Evolutionary conservation across 1,284 basidiomycete species (phyloP), one percentile per base, ranked within the genome.

Genomic region (Polyporus tsugae): DNA sequence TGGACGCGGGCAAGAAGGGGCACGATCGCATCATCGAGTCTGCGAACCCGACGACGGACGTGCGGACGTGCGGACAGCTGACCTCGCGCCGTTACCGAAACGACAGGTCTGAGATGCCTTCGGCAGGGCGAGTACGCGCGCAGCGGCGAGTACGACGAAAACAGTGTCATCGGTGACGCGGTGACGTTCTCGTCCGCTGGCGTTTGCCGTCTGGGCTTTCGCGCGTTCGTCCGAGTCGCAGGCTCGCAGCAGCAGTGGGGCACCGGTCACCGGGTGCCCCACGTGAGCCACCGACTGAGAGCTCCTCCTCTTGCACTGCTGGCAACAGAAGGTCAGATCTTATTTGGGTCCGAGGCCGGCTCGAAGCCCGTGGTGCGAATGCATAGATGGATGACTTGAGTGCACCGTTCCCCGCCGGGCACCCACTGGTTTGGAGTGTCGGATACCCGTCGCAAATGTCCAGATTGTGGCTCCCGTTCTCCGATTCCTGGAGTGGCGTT

Each of bases 191-290:
- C 44, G 44, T 10, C 7, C 22, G 41, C 41, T 41, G 41, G 41
- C 15, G 42, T 19, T 17, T 42, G 41, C 41, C 41, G 41, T 25
- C 46, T 25, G 46, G 46, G 22, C 46, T 22, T 49, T 7, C 7
- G 15, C 22, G 46, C 46, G 46, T 49, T 22, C 11, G 13, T 10
- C 46, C 46, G 22, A 49, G 9, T 44, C 17, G 19, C 6, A 6
- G 11, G 25, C 10, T 22, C n/a, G 46, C n/a, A 22, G 46, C 22
- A 11, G 46, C 41, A 17, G 22, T 25, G 4, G 46, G 46, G 25
- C 46, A 49, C 46, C 46, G 22, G 46, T 49, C 46, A 49, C 46
- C 46, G n/a, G 46, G 46, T 25, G 25, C 46, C 46, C 46, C 46
- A 22, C 46, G n/a, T 49, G 46, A 22, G 46, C n/a, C 29, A 2